Base-by-base conservation (phyloP, 1,284 basidiomycete genomes). In the Fomitiporia mediterranea region DNA sequence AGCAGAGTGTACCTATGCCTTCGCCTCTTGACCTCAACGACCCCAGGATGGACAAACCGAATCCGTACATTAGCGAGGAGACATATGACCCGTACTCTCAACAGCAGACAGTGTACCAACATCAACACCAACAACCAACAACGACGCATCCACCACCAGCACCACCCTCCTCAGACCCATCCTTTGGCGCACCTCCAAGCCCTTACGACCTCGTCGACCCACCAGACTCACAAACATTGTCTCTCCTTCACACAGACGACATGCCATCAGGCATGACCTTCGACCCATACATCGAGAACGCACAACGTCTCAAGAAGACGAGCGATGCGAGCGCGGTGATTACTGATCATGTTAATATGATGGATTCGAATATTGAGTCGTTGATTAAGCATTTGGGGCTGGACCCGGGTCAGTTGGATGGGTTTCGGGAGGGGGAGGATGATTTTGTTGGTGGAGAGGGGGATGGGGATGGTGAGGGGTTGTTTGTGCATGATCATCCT, bases 331-430 rank as follows among this genome's bases (percentile, higher is more conserved):
- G 89, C 0, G 66, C 79, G 25, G 85, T 84, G 57, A 86, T 93
- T 47, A 81, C 84, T 53, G 75, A 76, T 44, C 87, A 91, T 56
- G 86, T 93, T 27, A 83, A 87, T 59, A 78, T 81, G 42, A 71
- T 94, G 53, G 83, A 89, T 63, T 76, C 74, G 35, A 84, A 81
- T 61, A 86, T 94, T 60, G 82, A 91, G 58, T 80, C 80, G 9
- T 75, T 94, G 37, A 86, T 93, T 44, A 77, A 84, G 63, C 80
- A 78, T 53, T 77, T 89, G 56, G 88, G 88, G 1, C 71, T 91
- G 37, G 84, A 86, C 61, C 75, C 81, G 2, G 56, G 58, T 2
- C 54, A 72, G 15, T 63, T 80, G 21, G 66, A 70, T 3, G 42
- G 59, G 9, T 51, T 66, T 2, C 30, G 57, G 9, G 62, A 63